These are phyloP conservation scores for Tricholoma matsutake DNA, from an alignment of 768 basidiomycete genomes.

Conservation along the genomic window DNA sequence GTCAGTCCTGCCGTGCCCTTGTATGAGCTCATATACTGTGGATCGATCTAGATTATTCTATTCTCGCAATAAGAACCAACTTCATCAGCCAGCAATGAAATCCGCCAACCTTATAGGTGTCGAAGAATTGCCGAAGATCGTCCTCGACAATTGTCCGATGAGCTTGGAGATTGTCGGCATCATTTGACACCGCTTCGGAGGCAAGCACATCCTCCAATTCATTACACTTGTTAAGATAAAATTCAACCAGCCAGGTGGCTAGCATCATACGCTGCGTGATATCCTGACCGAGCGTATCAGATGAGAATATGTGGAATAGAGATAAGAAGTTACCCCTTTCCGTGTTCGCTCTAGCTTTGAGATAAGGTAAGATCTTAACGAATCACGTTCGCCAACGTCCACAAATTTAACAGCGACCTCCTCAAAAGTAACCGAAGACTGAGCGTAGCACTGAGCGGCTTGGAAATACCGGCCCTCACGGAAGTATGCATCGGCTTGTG, in stretches of 20 bases:
- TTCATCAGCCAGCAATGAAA: background rate
- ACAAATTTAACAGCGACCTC: conserved; percentile 89
- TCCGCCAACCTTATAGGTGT: conserved; percentile 80
- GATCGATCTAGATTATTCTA: conserved; percentile 81
- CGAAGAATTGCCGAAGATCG: conserved; percentile 88
- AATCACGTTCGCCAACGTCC: conserved; percentile 87
- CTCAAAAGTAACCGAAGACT: conserved; percentile 85
- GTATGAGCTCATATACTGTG: conserved; percentile 90
- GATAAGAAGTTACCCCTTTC: conserved; percentile 55
- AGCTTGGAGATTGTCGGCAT: conserved; percentile 79
- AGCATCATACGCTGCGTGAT: conserved; percentile 94
- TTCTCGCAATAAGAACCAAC: background rate
- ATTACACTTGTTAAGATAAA: conserved; percentile 95
- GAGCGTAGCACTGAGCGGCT: conserved; percentile 89
- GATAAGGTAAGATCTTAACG: conserved; percentile 85
- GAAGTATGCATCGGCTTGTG: conserved; percentile 82
- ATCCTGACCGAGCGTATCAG: conserved; percentile 49
- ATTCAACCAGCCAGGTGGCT: conserved; percentile 97
- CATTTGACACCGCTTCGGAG: conserved; percentile 75
- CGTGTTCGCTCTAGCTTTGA: conserved; percentile 82
- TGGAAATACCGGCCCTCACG: conserved; percentile 80
- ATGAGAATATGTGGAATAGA: background rate
- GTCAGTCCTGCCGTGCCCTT: conserved; percentile 89
- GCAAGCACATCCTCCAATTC: conserved; percentile 93
- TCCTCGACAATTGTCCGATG: conserved; percentile 87